A percentile compares a stretch with the other conserved stretches of the same genome.
Evolutionary conservation across 768 basidiomycete species (phyloP).

Genomic region (Imleria badia): DNA sequence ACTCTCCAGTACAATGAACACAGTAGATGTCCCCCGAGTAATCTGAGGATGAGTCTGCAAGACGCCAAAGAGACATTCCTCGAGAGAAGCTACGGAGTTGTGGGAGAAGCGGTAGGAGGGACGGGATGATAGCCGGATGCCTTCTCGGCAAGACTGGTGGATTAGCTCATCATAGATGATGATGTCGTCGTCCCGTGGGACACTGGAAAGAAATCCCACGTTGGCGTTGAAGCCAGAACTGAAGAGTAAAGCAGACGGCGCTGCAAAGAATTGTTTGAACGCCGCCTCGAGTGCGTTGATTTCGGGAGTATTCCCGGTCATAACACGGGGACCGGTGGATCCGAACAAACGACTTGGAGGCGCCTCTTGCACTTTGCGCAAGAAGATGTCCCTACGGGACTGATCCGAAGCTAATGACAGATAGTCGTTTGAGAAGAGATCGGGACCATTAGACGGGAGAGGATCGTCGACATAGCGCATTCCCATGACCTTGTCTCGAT

Average conservation of each 20-base stretch:
- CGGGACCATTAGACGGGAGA: conserved; percentile 23
- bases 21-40: conserved; percentile 22
- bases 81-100: conserved; percentile 40
- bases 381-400: conserved; percentile 29
- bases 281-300: conserved; percentile 14
- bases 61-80: conserved; percentile 24
- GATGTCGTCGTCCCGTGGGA: conserved; percentile 47
- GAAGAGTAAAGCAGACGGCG: conserved; percentile 48
- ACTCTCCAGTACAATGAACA: conserved; percentile 53
- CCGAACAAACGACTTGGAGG: conserved; percentile 36
- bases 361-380: conserved; percentile 29
- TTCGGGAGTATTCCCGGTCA: conserved; percentile 36
- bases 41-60: conserved; percentile 28
- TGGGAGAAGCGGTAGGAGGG: conserved; percentile 40
- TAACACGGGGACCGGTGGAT: conserved; percentile 49
- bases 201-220: conserved; percentile 43
- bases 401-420: conserved; percentile 42
- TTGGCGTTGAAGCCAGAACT: conserved; percentile 58
- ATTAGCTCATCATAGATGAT: conserved; percentile 54
- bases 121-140: conserved; percentile 39
- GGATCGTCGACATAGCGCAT: conserved; percentile 10
- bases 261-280: conserved; percentile 14
- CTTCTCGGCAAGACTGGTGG: conserved; percentile 49
- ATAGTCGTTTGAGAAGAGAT: conserved; percentile 52
- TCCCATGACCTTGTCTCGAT: conserved; percentile 4